Conservation (phyloP, 495 filamentous ascomycete species). For the Cudoniella acicularis region DNA sequence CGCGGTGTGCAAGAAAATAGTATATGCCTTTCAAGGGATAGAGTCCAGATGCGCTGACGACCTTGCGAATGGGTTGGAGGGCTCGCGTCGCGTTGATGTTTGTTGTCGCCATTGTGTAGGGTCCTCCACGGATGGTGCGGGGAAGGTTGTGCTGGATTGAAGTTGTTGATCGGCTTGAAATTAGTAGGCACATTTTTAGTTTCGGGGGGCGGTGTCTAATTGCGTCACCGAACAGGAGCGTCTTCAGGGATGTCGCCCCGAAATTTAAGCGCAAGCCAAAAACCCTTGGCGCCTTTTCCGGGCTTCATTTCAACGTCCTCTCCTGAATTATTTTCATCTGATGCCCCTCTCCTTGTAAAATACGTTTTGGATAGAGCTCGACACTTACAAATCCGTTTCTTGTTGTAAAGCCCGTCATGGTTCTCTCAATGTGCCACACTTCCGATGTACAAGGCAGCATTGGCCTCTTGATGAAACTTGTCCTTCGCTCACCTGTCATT, state of each 20-base stretch:
- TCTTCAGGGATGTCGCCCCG: neutral
- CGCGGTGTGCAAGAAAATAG: constrained; percentile 60
- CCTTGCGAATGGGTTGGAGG: constrained; percentile 17
- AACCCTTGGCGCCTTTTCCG: neutral
- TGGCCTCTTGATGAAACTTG: too few species aligned
- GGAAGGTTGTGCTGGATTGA: neutral
- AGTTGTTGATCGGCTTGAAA: neutral
- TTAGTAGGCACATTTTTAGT: too few species aligned
- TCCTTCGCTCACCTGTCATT: too few species aligned
- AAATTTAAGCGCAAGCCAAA: neutral
- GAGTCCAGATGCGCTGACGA: constrained; percentile 21
- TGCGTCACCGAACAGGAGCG: neutral
- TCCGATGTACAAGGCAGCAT: too few species aligned
- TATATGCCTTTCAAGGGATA: constrained; percentile 26
- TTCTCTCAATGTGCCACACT: too few species aligned
- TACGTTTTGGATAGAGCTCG: too few species aligned
- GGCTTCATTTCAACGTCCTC: neutral
- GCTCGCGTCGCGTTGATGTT: neutral
- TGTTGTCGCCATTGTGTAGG: neutral
- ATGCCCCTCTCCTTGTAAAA: too few species aligned
- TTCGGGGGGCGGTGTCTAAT: neutral
- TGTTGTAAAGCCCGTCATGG: too few species aligned
- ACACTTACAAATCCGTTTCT: too few species aligned
- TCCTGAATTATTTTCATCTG: neutral
- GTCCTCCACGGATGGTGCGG: neutral